Evolutionary conservation across 1,284 basidiomycete species (phyloP), one percentile per base, ranked within the genome.

Genomic region (Somion occarium): DNA sequence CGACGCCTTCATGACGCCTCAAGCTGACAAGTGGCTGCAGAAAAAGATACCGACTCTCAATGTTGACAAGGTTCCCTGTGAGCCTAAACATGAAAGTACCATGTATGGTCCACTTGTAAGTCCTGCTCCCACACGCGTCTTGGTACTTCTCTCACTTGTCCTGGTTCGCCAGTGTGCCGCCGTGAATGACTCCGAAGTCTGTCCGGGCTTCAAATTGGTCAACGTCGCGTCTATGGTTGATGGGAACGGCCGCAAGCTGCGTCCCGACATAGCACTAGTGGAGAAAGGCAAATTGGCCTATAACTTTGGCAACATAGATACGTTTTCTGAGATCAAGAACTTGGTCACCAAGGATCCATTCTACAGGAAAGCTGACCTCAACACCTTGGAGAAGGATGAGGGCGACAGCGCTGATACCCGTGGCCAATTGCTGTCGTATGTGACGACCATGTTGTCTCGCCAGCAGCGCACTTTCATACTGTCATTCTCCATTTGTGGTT

Each of bases 381-480:
- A 34, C 30, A 34, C 7, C 15, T 7, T 34, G 7, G 30, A 34
- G 30, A 34, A 34, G 30, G 15, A 34, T 34, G 15, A 34, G 30
- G 30, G 30, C 30, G 30, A 34, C 30, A 34, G 30, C 15, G 15
- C 15, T 7, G 30, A 7, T 7, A 34, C 30, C 7, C 30, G 30
- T 34, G 30, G 30, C 30, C 7, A 34, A 34, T 15, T 34, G 7
- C 7, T 34, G 7, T 34, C 30, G 7, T 34, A 34, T 34, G 30
- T 15, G 30, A 18, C 39, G 5, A 18, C 39, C 39, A 26, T 51
- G 3, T 41, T 53, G 15, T 25, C 51, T 13, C 45, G 50, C 22
- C 56, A 58, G 38, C 55, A 56, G n/a, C 51, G 54, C 1, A 49
- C 46, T 1, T 49, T 53, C 30, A 13, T 58, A 22, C 53, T 56